phyloP scores from a whole-genome alignment of 441 rosid genomes.

The Pelargonium fulgidum region DNA sequence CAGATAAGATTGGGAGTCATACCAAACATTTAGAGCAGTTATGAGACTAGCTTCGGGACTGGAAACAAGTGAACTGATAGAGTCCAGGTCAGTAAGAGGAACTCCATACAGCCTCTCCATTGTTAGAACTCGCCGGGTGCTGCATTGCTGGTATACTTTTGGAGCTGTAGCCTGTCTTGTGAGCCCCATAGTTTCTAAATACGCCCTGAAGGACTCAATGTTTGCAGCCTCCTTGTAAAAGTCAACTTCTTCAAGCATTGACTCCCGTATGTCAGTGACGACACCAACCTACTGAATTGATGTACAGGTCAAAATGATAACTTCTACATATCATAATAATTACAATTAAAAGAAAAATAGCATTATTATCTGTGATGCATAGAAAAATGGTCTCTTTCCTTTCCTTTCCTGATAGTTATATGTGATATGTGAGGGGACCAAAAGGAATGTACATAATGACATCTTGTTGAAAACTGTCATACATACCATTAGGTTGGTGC shows the following conservation, averaged over 20 bases:
- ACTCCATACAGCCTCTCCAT: constrained; percentile 99
- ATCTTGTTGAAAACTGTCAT: too few relatives aligned
- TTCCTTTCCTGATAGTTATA: too few relatives aligned
- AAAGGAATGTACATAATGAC: too few relatives aligned
- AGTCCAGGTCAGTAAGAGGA: constrained; percentile 91
- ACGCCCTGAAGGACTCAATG: constrained; percentile 68
- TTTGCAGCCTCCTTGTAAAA: constrained; percentile 85
- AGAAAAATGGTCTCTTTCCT: too few relatives aligned
- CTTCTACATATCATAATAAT: constrained; percentile 2
- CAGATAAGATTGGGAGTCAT: constrained; percentile 18
- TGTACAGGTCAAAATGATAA: constrained; percentile 16
- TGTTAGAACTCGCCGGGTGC: constrained; percentile 72
- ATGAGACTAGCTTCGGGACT: constrained; percentile 86
- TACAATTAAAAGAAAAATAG: too few relatives aligned
- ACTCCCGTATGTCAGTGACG: constrained; percentile 82
- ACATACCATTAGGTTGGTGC: not conserved
- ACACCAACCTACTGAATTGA: constrained; percentile 62
- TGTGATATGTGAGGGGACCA: too few relatives aligned
- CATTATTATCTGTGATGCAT: too few relatives aligned
- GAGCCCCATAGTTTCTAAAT: constrained; percentile 83
- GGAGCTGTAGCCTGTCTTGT: constrained; percentile 95
- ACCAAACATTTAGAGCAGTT: constrained; percentile 97
- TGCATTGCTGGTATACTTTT: constrained; percentile 74
- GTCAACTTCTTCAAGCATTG: constrained; percentile 98
- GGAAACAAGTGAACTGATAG: constrained; percentile 84